Evolutionary conservation across 2,329 filamentous ascomycete genomes (phyloP), one percentile per base, ranked within the genome.

Genomic region (Aspergillus quadrilineatus): DNA sequence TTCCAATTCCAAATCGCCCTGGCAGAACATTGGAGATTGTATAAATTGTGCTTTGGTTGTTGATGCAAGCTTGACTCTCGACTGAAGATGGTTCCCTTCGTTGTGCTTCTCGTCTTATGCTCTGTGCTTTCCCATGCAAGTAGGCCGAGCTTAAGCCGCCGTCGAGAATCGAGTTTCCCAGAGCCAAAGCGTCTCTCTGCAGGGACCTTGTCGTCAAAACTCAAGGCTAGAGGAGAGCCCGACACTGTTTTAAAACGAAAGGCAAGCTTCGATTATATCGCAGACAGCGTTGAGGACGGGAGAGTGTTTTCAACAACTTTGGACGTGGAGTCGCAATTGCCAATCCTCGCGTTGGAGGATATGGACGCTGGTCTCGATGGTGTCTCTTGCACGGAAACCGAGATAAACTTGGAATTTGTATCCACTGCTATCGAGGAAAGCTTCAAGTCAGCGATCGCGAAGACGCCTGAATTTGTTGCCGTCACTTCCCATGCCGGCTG

Each of bases 401-500:
- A 50, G 14, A 42, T 50, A 42, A 37, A 50, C 4, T 30, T 50
- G 37, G 12, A 10, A 3, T 43, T 50, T 29, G 15, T 9, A 22
- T 50, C 48, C 12, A n/a, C 7, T 6, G n/a, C 15, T 29, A n/a
- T 9, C 7, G 28, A 43, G 15, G 28, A 50, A n/a, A 14, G 12
- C 6, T 34, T 50, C 37, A 43, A n/a, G 30, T 7, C 6, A 7
- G 37, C n/a, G 28, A 29, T 43, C 15, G 6, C 14, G 7, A 9
- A 15, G 17, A 30, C n/a, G 28, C 15, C 37, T 42, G 37, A 43
- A 15, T 43, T 50, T 34, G 36, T 50, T 7, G 14, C 43, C 26
- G 48, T 50, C n/a, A 50, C 48, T 43, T 42, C 48, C 15, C 48
- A 50, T 43, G 48, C 42, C 7, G 48, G 48, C 26, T 50, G 48